Base-by-base conservation (phyloP, 1,284 basidiomycete genomes). In the Ustilago crameri region DNA sequence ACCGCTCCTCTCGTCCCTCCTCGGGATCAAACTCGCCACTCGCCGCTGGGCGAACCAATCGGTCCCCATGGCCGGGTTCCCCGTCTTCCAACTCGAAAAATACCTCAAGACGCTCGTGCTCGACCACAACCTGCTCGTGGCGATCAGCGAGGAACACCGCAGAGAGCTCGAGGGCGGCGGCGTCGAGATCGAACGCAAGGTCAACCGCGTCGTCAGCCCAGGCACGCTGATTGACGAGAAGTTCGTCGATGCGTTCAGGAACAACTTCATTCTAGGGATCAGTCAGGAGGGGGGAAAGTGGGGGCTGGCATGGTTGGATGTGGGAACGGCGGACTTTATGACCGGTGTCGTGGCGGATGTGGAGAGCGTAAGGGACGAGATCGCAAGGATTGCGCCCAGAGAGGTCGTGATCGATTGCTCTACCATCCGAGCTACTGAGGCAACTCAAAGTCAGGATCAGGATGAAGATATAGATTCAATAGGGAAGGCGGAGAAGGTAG, bases 161-260 rank as follows among this genome's bases (percentile, higher is more conserved):
- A 38, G 34, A 12, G 18, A 26, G 5, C 22, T 27, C n/a, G 41
- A 34, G 9, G 54, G 60, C 15, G 60, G 74, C 30, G 60, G 23
- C 2, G 49, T 42, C 2, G 71, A 68, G 15, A 76, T 77, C 20
- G 57, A 26, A 8, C 55, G 81, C 27, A 53, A 76, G n/a, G 80
- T 82, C 3, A 75, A 68, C 7, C 59, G 80, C 7, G 75, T 82
- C 9, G 79, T 82, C 4, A 75, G 74, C 9, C 73, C 77, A 3
- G 81, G 81, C 1, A 82, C 81, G 24, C 54, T 82, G 44, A 77
- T 82, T 34, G 80, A 82, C 50, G 81, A 82, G 37, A 75, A 75
- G 34, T 82, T 82, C 47, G 26, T 82, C 20, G 79, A 82, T 59
- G 79, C 80, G 1, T 81, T 81, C 27, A 59, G 52, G 49, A 79